A percentile compares a stretch with the other conserved stretches of the same genome.
phyloP scores from a whole-genome alignment of 2,329 filamentous ascomycete genomes.

The Pyrenochaeta sp. region DNA sequence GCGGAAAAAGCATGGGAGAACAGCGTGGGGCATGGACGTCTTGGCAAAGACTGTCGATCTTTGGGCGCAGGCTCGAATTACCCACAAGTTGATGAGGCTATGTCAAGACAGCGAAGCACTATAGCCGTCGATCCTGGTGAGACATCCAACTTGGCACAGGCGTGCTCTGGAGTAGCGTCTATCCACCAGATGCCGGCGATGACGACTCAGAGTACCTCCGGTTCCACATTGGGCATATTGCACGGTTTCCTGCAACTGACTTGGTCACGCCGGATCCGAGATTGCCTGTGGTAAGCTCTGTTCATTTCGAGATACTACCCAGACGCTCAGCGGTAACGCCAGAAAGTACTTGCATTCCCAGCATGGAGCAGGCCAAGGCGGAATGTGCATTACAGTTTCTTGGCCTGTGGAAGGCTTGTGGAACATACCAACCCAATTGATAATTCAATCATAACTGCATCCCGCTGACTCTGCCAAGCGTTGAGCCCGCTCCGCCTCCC shows the following conservation, averaged over 20 bases:
- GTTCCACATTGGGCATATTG: constrained; percentile 1
- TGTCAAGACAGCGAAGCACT: constrained; percentile 39
- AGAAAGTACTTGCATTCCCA: constrained; percentile 24
- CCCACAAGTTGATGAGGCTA: constrained; percentile 32
- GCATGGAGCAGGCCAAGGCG: constrained; percentile 33
- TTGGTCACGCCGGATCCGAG: constrained; percentile 4
- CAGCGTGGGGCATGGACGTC: constrained; percentile 11
- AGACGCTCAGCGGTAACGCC: constrained; percentile 34
- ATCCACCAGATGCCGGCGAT: constrained; percentile 1
- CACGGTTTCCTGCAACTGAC: not conserved
- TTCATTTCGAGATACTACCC: constrained; percentile 23
- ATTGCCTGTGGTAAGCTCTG: constrained; percentile 5
- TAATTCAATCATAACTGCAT: constrained; percentile 11
- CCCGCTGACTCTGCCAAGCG: constrained; percentile 32
- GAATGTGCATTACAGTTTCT: constrained; percentile 30
- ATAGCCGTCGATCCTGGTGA: constrained; percentile 17
- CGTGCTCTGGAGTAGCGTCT: not conserved
- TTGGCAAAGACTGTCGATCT: constrained; percentile 21
- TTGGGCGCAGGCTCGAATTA: constrained; percentile 2
- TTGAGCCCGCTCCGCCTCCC: constrained; percentile 32
- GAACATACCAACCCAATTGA: constrained; percentile 30
- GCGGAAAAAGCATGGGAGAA: constrained; percentile 12
- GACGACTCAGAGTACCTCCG: constrained; percentile 10
- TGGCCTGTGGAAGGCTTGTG: constrained; percentile 17
- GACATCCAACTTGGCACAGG: constrained; percentile 17